Evolutionary conservation across 2,329 filamentous ascomycete genomes (phyloP), one percentile per base, ranked within the genome.

Genomic region (Lasiodiplodia theobromae): DNA sequence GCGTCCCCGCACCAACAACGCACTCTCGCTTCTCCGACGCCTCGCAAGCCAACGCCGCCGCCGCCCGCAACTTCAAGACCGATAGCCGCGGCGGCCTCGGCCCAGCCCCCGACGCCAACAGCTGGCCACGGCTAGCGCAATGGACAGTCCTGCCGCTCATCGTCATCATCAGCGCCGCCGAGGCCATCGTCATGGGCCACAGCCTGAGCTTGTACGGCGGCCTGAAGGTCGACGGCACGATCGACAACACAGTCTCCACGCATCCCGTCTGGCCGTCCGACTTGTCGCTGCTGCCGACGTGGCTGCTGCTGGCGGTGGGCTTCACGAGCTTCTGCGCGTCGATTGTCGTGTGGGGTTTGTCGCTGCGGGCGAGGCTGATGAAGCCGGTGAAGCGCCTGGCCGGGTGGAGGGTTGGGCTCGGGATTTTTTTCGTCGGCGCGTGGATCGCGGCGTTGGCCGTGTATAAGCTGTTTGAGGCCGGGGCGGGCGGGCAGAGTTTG

Each of bases 351-450:
- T 53, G 53, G 60, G 67, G 60, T 0, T 21, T 66, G 11, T 47
- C 28, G 72, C 52, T 18, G 70, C 51, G 14, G 70, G 71, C 2
- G 72, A 70, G 47, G 11, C 69, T 58, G 70, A 70, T 49, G 70
- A 49, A 74, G 66, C 25, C 69, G 67, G 23, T 74, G 66, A 51
- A 31, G 60, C 56, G 60, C 28, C 44, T 69, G 2, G 53, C 34
- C 1, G 52, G 40, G 7, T 58, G 70, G 68, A 31, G 73, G 68
- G 16, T 70, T 38, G 28, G 71, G 12, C 63, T 58, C 10, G 72
- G 71, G 75, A 18, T 69, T 14, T 57, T 69, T 21, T 58, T 60
- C 44, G 44, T 69, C 23, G 80, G 16, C 71, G 78, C 69, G 57
- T 75, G 7, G 71, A 72, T 71, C 12, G 65, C 67, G 53, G 66